These are phyloP conservation scores for Scenedesmus sp. DNA, from an alignment of 163 green algal genomes.

Conservation along the genomic window DNA sequence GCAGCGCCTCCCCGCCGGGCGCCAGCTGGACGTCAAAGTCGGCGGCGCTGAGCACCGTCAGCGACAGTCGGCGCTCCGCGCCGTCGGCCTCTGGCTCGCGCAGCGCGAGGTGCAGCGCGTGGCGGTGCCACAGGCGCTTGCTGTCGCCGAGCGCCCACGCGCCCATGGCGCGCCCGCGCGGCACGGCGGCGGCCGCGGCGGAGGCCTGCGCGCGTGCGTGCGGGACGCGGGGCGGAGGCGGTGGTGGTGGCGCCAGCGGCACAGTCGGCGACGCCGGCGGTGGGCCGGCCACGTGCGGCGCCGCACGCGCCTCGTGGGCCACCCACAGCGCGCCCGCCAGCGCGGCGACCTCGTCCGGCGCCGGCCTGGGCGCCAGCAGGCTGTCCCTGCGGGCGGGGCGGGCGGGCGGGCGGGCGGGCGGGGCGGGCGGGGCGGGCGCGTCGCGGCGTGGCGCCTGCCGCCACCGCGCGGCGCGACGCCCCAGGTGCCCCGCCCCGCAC, in stretches of 20 bases:
- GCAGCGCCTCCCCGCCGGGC: not conserved
- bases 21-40: not conserved
- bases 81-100: constrained; percentile 18
- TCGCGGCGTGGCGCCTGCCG: too few relatives aligned
- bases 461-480: too few relatives aligned
- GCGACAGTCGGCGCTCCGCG: too few relatives aligned
- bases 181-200: too few relatives aligned
- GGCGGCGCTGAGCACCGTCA: not conserved
- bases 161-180: constrained; percentile 4
- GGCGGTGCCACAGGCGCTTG: constrained; percentile 49
- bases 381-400: too few relatives aligned
- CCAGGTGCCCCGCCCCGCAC: too few relatives aligned
- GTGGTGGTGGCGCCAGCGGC: not conserved
- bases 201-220: not conserved
- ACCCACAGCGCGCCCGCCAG: constrained; percentile 58
- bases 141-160: constrained; percentile 49
- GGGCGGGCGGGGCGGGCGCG: too few relatives aligned
- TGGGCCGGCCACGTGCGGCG: too few relatives aligned
- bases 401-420: too few relatives aligned
- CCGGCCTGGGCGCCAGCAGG: not conserved
- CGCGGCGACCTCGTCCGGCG: constrained; percentile 37
- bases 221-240: not conserved
- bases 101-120: constrained; percentile 20
- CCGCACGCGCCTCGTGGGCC: constrained; percentile 44
- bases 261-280: too few relatives aligned